A percentile compares a stretch with the other conserved stretches of the same genome.
Evolutionary conservation across 208 protist species (phyloP).

Genomic region (Phytomonas serpens): DNA sequence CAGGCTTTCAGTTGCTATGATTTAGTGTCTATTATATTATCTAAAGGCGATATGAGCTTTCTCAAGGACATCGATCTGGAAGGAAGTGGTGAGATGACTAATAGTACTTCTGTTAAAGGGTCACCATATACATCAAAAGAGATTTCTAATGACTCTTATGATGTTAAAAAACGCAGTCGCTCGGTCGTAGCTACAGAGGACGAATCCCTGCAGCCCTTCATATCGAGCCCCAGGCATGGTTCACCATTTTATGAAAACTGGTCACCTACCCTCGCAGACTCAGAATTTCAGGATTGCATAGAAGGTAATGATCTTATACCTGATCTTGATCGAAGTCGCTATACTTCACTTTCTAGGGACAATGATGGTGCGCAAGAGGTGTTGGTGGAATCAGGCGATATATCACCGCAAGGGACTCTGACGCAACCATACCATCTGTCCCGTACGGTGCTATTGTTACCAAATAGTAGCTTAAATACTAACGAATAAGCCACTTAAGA

Average conservation of each 20-base stretch:
- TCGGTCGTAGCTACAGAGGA: background rate
- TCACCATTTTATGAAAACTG: background rate
- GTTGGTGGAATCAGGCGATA: background rate
- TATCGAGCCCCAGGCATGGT: background rate
- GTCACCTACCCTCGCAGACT: background rate
- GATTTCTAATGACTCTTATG: background rate
- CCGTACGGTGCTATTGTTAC: constrained; percentile 1
- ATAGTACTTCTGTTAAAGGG: background rate
- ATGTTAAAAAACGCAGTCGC: background rate
- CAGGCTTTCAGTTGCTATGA: constrained; percentile 78
- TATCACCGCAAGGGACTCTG: background rate
- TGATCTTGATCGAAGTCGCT: background rate
- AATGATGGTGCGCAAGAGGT: constrained; percentile 6
- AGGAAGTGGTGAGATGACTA: background rate
- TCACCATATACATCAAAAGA: background rate
- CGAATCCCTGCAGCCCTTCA: background rate
- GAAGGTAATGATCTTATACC: background rate
- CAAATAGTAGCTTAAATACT: constrained; percentile 1
- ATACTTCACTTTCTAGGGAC: background rate
- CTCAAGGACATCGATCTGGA: background rate
- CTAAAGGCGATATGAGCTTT: background rate
- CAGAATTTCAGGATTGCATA: background rate
- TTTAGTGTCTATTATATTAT: constrained; percentile 22
- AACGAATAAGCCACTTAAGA: background rate
- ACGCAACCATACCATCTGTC: constrained; percentile 4